Evolutionary conservation across 1,139 yeast species (phyloP).

Genomic region (Yamadazyma aaseri): DNA sequence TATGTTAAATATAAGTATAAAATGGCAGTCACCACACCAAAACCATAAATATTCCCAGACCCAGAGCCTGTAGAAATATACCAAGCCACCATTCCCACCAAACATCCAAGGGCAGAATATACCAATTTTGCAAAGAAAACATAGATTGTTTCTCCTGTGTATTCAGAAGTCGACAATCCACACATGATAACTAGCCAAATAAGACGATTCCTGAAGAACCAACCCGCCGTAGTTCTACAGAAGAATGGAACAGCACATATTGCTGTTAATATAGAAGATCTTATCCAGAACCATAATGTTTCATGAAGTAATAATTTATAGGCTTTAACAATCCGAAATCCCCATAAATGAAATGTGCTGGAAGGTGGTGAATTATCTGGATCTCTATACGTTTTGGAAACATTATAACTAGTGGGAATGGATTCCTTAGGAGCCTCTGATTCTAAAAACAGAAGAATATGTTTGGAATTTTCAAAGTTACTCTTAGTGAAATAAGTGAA

Average conservation of each 20-base stretch:
- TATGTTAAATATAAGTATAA: slow-evolving; percentile 24
- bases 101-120: slow-evolving; percentile 31
- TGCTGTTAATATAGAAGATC: slow-evolving; percentile 25
- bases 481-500: slow-evolving; percentile 24
- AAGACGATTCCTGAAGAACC: slow-evolving; percentile 29
- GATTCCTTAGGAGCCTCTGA: slow-evolving; percentile 13
- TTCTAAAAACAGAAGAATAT: slow-evolving; percentile 14
- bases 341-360: slow-evolving; percentile 21
- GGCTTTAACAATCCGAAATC: slow-evolving; percentile 16
- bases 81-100: slow-evolving; percentile 37
- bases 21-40: slow-evolving; percentile 29
- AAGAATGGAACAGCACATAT: slow-evolving; percentile 30
- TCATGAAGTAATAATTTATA: slow-evolving; percentile 21
- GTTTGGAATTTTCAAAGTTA: slow-evolving; percentile 13
- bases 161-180: slow-evolving; percentile 32
- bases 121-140: slow-evolving; percentile 25
- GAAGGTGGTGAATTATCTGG: slow-evolving; percentile 34
- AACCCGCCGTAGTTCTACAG: slow-evolving; percentile 29
- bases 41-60: slow-evolving; percentile 34
- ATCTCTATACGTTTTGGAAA: slow-evolving; percentile 15
- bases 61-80: slow-evolving; percentile 35
- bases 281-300: slow-evolving; percentile 32
- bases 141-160: slow-evolving; percentile 35
- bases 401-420: slow-evolving; percentile 9
- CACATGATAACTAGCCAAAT: slow-evolving; percentile 39